Conservation (phyloP, 768 basidiomycete species). For the Podaxis mareebaensis region DNA sequence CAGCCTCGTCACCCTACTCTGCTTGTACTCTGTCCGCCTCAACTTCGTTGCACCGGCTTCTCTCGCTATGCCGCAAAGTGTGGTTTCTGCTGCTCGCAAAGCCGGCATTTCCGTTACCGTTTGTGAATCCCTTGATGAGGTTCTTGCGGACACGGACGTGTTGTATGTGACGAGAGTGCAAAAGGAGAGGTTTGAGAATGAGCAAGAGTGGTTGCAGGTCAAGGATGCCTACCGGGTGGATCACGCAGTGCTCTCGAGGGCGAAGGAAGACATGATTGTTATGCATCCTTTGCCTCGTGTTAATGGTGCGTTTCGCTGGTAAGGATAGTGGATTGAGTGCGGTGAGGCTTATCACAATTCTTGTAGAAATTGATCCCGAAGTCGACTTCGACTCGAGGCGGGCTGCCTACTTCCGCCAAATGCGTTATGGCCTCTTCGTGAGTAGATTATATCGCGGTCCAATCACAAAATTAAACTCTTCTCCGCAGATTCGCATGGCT, state of each 20-base stretch:
- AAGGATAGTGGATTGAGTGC: not conserved
- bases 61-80: conserved; percentile 85
- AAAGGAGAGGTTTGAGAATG: conserved; percentile 85
- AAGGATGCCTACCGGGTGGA: conserved; percentile 93
- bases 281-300: conserved; percentile 99
- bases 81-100: conserved; percentile 81
- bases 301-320: conserved; percentile 56
- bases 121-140: conserved; percentile 89
- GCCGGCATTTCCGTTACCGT: conserved; percentile 78
- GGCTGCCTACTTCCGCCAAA: conserved; percentile 97
- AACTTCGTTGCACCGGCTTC: conserved; percentile 93
- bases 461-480: not conserved
- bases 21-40: conserved; percentile 88
- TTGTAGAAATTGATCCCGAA: conserved; percentile 95
- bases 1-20: conserved; percentile 89
- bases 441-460: conserved; percentile 35
- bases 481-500: conserved; percentile 34
- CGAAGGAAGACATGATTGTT: conserved; percentile 97
- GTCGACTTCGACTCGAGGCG: conserved; percentile 95
- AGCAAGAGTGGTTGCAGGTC: conserved; percentile 85
- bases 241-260: conserved; percentile 88
- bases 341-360: not conserved
- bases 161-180: conserved; percentile 96
- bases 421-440: conserved; percentile 97
- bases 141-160: conserved; percentile 90